Evolutionary conservation across 108 stramenopile genomes (phyloP).

Genomic region (Parietichytrium sp.): DNA sequence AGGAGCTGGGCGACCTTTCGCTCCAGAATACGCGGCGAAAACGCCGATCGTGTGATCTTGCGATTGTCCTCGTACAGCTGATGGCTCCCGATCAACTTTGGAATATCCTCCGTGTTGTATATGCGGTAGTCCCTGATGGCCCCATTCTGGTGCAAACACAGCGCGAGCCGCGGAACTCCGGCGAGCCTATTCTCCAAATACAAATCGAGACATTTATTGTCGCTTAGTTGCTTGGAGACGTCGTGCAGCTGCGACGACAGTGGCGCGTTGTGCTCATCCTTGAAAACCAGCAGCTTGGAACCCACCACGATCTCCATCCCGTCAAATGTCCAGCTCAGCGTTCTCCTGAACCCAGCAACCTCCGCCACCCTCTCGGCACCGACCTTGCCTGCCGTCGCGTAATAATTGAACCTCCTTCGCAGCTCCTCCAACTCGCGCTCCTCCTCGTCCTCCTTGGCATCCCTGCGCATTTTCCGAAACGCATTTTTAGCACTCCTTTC

Average conservation of each 20-base stretch:
- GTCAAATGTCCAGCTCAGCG: constrained; percentile 39
- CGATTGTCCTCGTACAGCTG: constrained; percentile 3
- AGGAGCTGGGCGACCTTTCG: neutral
- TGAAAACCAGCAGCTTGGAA: neutral
- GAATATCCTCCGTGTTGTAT: constrained; percentile 37
- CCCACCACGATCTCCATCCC: constrained; percentile 9
- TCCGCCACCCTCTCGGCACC: too few relatives aligned
- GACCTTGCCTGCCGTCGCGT: too few relatives aligned
- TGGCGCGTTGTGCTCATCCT: neutral
- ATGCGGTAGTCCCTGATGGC: neutral
- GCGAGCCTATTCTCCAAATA: constrained; percentile 24
- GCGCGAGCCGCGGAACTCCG: neutral
- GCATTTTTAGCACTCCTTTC: too few relatives aligned
- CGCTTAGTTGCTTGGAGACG: neutral
- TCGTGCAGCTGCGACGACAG: constrained; percentile 16
- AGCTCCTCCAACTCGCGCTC: too few relatives aligned
- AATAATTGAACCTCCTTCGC: too few relatives aligned
- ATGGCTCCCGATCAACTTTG: neutral
- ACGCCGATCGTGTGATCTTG: neutral
- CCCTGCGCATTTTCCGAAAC: too few relatives aligned
- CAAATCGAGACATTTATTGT: constrained; percentile 4
- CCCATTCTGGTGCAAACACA: constrained; percentile 7
- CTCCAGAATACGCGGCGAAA: constrained; percentile 21
- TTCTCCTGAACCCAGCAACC: neutral
- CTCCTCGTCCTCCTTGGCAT: too few relatives aligned